phyloP scores from a whole-genome alignment of 129 eudicot species.

The Silybum marianum region DNA sequence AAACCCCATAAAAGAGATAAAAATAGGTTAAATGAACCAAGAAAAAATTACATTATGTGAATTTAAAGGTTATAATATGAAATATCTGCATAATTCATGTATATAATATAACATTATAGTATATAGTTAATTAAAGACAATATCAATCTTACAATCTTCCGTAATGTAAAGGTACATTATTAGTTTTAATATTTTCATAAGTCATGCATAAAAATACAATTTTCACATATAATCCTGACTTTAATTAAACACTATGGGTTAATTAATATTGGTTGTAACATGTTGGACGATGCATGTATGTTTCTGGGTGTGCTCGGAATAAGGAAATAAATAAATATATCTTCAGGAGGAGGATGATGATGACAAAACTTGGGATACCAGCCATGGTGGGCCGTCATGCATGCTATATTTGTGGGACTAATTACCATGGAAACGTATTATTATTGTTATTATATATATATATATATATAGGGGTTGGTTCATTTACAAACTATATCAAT shows the following conservation, averaged over 20 bases:
- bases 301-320: neutral
- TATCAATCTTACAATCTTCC: neutral
- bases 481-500: too few species aligned
- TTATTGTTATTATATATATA: too few species aligned
- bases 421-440: neutral
- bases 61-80: too few species aligned
- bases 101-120: too few species aligned
- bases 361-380: conserved; percentile 23
- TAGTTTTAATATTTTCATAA: too few species aligned
- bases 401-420: conserved; percentile 21
- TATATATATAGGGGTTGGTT: too few species aligned
- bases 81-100: too few species aligned
- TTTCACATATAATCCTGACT: neutral
- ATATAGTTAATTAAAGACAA: too few species aligned
- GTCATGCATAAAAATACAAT: neutral
- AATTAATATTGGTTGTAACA: too few species aligned
- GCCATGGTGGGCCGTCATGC: conserved; percentile 12
- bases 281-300: neutral
- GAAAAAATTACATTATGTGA: neutral
- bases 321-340: neutral
- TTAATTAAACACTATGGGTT: too few species aligned
- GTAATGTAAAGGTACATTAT: too few species aligned
- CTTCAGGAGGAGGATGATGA: neutral
- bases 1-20: neutral
- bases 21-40: neutral